These are phyloP conservation scores for Bryoerythrophyllum caledonicum DNA, from an alignment of 225 moss, liverwort and hornwort species.

Conservation along the genomic window DNA sequence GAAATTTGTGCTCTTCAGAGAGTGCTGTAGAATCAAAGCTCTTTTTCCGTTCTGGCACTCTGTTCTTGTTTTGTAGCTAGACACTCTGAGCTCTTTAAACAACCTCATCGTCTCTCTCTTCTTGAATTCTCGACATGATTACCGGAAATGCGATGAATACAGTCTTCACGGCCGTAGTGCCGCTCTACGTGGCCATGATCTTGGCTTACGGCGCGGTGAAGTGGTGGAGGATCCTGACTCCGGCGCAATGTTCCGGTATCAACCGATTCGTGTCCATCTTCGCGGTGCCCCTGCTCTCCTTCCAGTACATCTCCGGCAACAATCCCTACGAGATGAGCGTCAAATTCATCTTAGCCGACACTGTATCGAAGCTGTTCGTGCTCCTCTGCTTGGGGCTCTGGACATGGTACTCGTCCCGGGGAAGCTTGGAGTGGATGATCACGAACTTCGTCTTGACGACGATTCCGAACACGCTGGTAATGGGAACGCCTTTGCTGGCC, in stretches of 20 bases:
- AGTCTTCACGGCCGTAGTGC: slow-evolving; percentile 84
- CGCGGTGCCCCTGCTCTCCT: slow-evolving; percentile 88
- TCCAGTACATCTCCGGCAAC: slow-evolving; percentile 92
- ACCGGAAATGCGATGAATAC: slow-evolving; percentile 64
- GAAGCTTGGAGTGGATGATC: slow-evolving; percentile 91
- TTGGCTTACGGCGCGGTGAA: slow-evolving; percentile 87
- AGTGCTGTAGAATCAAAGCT: background rate
- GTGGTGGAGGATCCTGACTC: slow-evolving; percentile 92
- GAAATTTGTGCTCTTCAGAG: background rate
- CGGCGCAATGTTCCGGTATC: slow-evolving; percentile 87
- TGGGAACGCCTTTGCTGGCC: slow-evolving; percentile 84
- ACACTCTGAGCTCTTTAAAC: background rate
- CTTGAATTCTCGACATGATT: slow-evolving; percentile 59
- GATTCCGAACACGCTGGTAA: slow-evolving; percentile 89
- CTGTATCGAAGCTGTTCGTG: slow-evolving; percentile 60
- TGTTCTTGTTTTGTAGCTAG: background rate
- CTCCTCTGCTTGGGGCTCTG: slow-evolving; percentile 60
- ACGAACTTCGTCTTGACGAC: slow-evolving; percentile 84
- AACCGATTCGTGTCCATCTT: slow-evolving; percentile 93
- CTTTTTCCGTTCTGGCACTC: background rate
- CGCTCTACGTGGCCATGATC: slow-evolving; percentile 94
- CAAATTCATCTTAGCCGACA: slow-evolving; percentile 77
- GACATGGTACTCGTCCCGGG: slow-evolving; percentile 67
- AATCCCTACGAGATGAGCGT: slow-evolving; percentile 85
- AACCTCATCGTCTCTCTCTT: background rate